Conservation (phyloP, 768 basidiomycete genomes). For the Lactarius pseudohatsudake region DNA sequence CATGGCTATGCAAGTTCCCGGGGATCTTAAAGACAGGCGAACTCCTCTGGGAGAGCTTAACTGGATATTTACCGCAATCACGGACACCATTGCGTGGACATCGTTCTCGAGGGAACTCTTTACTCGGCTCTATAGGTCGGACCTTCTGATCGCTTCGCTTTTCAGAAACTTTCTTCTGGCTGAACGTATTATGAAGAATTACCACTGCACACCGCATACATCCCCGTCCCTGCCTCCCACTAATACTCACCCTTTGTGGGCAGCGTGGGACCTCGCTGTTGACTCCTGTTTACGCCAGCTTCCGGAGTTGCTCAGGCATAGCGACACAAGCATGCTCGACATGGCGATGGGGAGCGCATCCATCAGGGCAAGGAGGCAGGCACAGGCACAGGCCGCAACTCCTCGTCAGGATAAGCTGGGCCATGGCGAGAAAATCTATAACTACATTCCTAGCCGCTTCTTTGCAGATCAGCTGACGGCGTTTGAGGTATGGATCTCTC, state of each 20-base stretch:
- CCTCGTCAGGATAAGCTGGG: slow-evolving; percentile 20
- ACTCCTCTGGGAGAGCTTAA: slow-evolving; percentile 98
- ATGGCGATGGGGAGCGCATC: slow-evolving; percentile 31
- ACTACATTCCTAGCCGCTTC: slow-evolving; percentile 85
- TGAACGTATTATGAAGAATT: slow-evolving; percentile 96
- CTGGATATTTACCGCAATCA: slow-evolving; percentile 99
- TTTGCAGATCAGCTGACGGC: slow-evolving; percentile 96
- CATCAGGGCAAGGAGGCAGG: slow-evolving; percentile 33
- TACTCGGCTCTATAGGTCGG: slow-evolving; percentile 90
- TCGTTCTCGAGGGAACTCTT: slow-evolving; percentile 93
- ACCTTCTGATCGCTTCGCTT: slow-evolving; percentile 91
- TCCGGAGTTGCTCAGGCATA: slow-evolving; percentile 66
- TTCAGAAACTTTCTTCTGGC: slow-evolving; percentile 98
- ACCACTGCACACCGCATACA: slow-evolving; percentile 95
- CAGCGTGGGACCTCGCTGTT: slow-evolving; percentile 96
- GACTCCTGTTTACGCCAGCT: slow-evolving; percentile 92
- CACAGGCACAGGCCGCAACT: slow-evolving; percentile 24
- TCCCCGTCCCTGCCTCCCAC: slow-evolving; percentile 89
- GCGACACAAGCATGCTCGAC: slow-evolving; percentile 29
- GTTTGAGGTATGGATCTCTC: slow-evolving; percentile 97
- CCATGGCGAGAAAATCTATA: slow-evolving; percentile 52
- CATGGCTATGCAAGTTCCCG: slow-evolving; percentile 93
- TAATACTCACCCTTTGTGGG: slow-evolving; percentile 97
- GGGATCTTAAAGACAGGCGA: slow-evolving; percentile 93
- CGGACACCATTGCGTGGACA: slow-evolving; percentile 99